Percentiles rank a stretch among this genome's conserved stretches.
These are phyloP conservation scores for Botrytis sinoallii DNA, from an alignment of 2,329 filamentous ascomycete genomes.

Conservation along the genomic window DNA sequence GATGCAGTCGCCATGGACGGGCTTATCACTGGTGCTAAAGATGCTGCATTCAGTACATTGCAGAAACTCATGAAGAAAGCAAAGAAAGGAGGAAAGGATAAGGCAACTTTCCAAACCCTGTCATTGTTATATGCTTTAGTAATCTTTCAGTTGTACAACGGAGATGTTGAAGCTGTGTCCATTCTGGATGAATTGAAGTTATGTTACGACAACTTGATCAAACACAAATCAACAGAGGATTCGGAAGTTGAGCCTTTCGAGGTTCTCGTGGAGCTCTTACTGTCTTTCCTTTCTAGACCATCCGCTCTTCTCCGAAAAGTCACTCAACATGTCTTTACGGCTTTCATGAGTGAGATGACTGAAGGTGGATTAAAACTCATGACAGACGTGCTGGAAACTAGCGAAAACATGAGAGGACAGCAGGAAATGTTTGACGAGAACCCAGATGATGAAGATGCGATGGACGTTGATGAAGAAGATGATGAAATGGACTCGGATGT, in stretches of 20 bases:
- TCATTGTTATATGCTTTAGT: slow-evolving; percentile 80
- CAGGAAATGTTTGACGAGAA: slow-evolving; percentile 78
- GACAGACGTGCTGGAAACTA: slow-evolving; percentile 67
- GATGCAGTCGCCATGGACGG: slow-evolving; percentile 53
- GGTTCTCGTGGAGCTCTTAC: slow-evolving; percentile 78
- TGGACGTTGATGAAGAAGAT: slow-evolving; percentile 39
- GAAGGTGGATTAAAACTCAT: slow-evolving; percentile 65
- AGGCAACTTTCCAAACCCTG: slow-evolving; percentile 55
- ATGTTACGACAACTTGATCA: slow-evolving; percentile 63
- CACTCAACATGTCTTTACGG: slow-evolving; percentile 81
- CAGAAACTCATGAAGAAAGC: slow-evolving; percentile 49
- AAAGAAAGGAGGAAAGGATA: slow-evolving; percentile 37
- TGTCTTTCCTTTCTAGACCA: slow-evolving; percentile 84
- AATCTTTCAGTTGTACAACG: slow-evolving; percentile 85
- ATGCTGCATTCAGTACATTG: slow-evolving; percentile 52
- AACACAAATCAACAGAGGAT: slow-evolving; percentile 46
- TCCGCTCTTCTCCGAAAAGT: slow-evolving; percentile 83
- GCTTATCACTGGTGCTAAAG: slow-evolving; percentile 51
- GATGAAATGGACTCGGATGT: slow-evolving; percentile 47
- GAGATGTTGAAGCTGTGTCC: slow-evolving; percentile 79
- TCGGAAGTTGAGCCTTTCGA: slow-evolving; percentile 59
- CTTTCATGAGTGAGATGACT: slow-evolving; percentile 74
- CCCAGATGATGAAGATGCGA: slow-evolving; percentile 54
- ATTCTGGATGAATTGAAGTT: slow-evolving; percentile 78
- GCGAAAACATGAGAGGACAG: slow-evolving; percentile 80